A percentile compares a stretch with the other conserved stretches of the same genome.
Conservation (phyloP, 352 stramenopile species). For the Phytophthora podocarpi region DNA sequence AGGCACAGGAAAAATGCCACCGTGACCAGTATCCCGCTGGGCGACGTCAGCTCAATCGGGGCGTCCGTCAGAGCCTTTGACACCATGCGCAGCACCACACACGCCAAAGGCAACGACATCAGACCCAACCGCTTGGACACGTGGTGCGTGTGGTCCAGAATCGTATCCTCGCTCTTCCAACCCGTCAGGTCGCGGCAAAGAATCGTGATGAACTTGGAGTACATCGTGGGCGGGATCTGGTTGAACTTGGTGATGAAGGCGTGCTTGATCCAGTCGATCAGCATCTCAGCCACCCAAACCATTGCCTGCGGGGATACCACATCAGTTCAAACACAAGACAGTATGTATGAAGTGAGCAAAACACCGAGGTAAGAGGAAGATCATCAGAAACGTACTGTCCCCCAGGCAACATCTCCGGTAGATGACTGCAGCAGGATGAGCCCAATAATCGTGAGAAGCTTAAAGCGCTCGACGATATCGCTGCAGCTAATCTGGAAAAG, state of each 20-base stretch:
- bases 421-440: slow-evolving; percentile 95
- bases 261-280: slow-evolving; percentile 99
- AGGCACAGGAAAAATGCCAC: slow-evolving; percentile 78
- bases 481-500: slow-evolving; percentile 98
- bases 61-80: slow-evolving; percentile 62
- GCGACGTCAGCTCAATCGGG: slow-evolving; percentile 42
- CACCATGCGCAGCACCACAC: slow-evolving; percentile 90
- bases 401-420: slow-evolving; percentile 71
- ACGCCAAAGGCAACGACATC: slow-evolving; percentile 94
- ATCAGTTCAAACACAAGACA: not conserved
- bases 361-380: no score
- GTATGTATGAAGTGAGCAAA: not conserved
- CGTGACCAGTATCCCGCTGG: slow-evolving; percentile 50
- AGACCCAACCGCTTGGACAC: slow-evolving; percentile 94
- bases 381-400: slow-evolving; percentile 65
- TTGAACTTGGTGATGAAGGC: slow-evolving; percentile 99
- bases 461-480: slow-evolving; percentile 98
- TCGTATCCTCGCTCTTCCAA: slow-evolving; percentile 91
- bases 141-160: slow-evolving; percentile 95
- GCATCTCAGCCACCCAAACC: slow-evolving; percentile 93
- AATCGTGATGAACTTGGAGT: slow-evolving; percentile 95
- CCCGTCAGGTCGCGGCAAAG: slow-evolving; percentile 94
- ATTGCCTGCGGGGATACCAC: slow-evolving; percentile 52
- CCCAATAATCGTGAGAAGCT: slow-evolving; percentile 95
- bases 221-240: slow-evolving; percentile 92